These are phyloP conservation scores for Tremellales sp. DNA, from an alignment of 1,284 basidiomycete species.

Conservation along the genomic window DNA sequence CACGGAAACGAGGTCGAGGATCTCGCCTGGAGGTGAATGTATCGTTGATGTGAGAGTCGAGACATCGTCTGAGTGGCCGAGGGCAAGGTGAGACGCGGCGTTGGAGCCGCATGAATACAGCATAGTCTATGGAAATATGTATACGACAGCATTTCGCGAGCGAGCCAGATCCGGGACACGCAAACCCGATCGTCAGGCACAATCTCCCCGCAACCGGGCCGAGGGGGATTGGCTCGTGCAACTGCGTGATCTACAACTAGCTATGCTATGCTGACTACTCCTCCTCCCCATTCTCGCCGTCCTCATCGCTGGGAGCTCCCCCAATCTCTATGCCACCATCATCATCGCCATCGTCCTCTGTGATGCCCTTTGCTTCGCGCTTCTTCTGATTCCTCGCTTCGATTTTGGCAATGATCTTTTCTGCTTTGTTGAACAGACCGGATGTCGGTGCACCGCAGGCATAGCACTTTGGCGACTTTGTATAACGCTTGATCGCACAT, in stretches of 20 bases:
- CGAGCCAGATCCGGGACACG: no score
- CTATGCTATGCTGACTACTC: not conserved
- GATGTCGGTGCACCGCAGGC: conserved; percentile 90
- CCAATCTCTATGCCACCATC: conserved; percentile 38
- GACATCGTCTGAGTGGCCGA: conserved; percentile 58
- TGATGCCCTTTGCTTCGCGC: conserved; percentile 32
- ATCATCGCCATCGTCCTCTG: conserved; percentile 27
- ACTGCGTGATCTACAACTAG: not conserved
- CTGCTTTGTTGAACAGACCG: conserved; percentile 65
- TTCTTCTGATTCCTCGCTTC: conserved; percentile 42
- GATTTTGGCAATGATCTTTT: conserved; percentile 48
- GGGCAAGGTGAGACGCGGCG: conserved; percentile 67
- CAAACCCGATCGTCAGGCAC: no score
- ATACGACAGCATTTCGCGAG: no score
- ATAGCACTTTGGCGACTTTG: conserved; percentile 90
- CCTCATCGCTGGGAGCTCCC: conserved; percentile 9
- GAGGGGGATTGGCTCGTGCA: not conserved
- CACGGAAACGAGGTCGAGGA: conserved; percentile 33
- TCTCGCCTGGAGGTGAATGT: conserved; percentile 2
- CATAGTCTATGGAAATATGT: no score
- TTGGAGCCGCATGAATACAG: conserved; percentile 69
- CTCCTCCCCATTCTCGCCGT: not conserved
- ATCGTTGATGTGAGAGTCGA: conserved; percentile 56
- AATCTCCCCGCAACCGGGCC: not conserved
- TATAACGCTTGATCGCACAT: conserved; percentile 89